Base-by-base conservation (phyloP, 495 filamentous ascomycete genomes). In the Annulohypoxylon bovei region DNA sequence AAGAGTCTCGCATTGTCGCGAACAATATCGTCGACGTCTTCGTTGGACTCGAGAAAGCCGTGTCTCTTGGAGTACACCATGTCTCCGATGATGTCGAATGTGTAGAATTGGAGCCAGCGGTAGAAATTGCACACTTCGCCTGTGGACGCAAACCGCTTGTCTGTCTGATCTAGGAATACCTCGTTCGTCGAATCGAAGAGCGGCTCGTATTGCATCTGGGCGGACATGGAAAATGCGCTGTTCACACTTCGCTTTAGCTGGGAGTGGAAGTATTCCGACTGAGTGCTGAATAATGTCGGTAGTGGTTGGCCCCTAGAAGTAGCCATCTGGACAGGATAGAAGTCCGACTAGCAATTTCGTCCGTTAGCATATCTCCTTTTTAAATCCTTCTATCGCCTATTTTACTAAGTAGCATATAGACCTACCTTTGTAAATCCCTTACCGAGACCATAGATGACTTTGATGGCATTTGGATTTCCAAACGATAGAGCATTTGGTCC, bases 21-120 rank as follows among this genome's bases (percentile, higher is more conserved):
- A 18, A 88, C 83, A 0, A 86, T 76, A 3, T 81, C 81, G 27
- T 82, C 81, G 37, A 87, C 81, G 33, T 88, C 87, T 9, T 80
- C 64, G 14, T 83, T 85, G 16, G 65, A 55, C 54, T 86, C 84
- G 0, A 88, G 78, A 65, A 87, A 86, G 0, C 86, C 84, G 59
- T 88, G 83, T 16, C 83, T 80, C 50, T 85, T 80, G 4, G 82
- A 85, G 62, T 83, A 89, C 0, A 84, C 85, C 54, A 89, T 84
- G 42, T 83, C 75, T 7, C 84, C 86, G 40, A 89, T 88, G 1
- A 90, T 86, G 68, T 89, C 88, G 67, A 88, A 88, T 0, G 87
- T 85, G 66, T 86, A 89, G 52, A 81, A 88, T 65, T 87, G 86
- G 32, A 88, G 76, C 85, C 85, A 88, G 59, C 84, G 77, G 0